Evolutionary conservation across 108 stramenopile species (phyloP).

Genomic region (Nitzschia sp.): DNA sequence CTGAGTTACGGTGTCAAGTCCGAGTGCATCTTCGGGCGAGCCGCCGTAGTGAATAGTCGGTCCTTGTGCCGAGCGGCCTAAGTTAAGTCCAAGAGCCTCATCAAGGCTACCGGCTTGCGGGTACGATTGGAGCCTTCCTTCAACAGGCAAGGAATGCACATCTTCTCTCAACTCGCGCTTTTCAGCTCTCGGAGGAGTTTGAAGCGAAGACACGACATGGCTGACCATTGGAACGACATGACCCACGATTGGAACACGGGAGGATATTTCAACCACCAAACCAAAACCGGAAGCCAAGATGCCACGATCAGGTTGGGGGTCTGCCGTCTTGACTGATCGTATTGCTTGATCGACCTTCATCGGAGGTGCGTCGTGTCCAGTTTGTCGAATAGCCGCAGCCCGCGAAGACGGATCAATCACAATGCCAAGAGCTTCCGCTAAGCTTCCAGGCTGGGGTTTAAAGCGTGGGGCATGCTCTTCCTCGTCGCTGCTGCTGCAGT

Average conservation of each 20-base stretch:
- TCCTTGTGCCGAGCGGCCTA: neutral
- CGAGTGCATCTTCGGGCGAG: too few species aligned
- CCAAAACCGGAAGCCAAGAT: neutral
- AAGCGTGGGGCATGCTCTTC: neutral
- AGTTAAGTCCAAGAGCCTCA: conserved; percentile 1
- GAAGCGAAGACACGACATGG: neutral
- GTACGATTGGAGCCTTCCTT: neutral
- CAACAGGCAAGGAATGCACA: too few species aligned
- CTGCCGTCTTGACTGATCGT: neutral
- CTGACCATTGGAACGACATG: too few species aligned
- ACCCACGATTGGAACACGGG: neutral
- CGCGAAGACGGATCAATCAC: neutral
- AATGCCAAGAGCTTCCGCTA: neutral
- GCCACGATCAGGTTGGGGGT: neutral
- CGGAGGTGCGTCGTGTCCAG: neutral
- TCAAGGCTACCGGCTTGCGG: neutral
- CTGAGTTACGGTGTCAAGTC: too few species aligned
- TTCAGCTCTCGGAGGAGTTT: neutral
- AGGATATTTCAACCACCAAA: neutral
- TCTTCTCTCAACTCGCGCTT: neutral
- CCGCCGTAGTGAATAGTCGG: neutral
- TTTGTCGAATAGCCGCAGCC: neutral
- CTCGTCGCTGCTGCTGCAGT: neutral
- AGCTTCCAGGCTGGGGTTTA: neutral
- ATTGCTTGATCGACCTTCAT: neutral